Conservation (phyloP, 2,329 filamentous ascomycete species). For the Ophioceras dolichostomum region DNA sequence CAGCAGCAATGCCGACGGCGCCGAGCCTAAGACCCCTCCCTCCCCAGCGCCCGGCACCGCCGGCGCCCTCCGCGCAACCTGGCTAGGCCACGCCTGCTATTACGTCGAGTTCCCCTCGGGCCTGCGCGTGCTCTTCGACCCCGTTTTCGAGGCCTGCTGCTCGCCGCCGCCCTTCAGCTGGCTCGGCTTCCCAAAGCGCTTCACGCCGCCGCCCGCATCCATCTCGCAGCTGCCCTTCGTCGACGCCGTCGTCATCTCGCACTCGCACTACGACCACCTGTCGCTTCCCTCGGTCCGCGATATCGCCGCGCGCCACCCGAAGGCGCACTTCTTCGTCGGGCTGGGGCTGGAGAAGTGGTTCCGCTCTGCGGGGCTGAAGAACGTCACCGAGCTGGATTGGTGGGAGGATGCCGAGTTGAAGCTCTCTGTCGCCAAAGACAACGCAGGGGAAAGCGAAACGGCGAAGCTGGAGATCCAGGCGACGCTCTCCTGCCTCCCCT, state of each 20-base stretch:
- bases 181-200: conserved; percentile 64
- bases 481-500: conserved; percentile 65
- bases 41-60: too few species aligned
- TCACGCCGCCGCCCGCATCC: conserved; percentile 63
- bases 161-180: conserved; percentile 52
- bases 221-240: conserved; percentile 66
- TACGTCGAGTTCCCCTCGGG: conserved; percentile 82
- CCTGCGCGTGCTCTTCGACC: conserved; percentile 82
- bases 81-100: conserved; percentile 92
- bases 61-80: conserved; percentile 62
- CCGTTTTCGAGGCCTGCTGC: conserved; percentile 83
- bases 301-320: conserved; percentile 57
- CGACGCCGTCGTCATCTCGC: conserved; percentile 70
- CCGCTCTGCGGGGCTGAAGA: conserved; percentile 50
- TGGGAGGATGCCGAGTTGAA: conserved; percentile 76
- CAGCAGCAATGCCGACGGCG: conserved; percentile 32
- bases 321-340: conserved; percentile 80
- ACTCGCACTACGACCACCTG: conserved; percentile 90
- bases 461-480: conserved; percentile 44
- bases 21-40: neutral
- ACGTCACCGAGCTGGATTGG: conserved; percentile 88
- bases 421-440: conserved; percentile 23
- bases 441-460: conserved; percentile 15
- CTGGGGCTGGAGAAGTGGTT: conserved; percentile 81
- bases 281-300: conserved; percentile 64